Percentiles rank a stretch among this genome's conserved stretches.
Evolutionary conservation across 768 basidiomycete genomes (phyloP).

Genomic region (Hygrophoropsis aurantiaca): DNA sequence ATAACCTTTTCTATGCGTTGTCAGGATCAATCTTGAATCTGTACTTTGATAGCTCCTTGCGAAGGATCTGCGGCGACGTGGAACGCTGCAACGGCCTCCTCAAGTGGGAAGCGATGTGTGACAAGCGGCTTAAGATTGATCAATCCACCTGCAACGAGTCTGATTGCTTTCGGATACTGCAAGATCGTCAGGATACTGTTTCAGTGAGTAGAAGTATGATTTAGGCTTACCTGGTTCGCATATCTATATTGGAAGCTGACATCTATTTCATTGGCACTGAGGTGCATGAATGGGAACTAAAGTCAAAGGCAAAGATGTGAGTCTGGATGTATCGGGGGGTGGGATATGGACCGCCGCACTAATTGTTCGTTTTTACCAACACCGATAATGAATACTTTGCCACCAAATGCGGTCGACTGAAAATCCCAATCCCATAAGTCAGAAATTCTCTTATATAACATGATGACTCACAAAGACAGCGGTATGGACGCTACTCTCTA

Average conservation of each 20-base stretch:
- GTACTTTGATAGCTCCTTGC: slow-evolving; percentile 70
- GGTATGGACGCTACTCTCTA: slow-evolving; percentile 60
- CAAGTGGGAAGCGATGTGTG: slow-evolving; percentile 72
- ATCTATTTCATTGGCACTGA: slow-evolving; percentile 70
- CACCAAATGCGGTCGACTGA: slow-evolving; percentile 64
- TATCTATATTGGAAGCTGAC: slow-evolving; percentile 70
- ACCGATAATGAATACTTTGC: slow-evolving; percentile 70
- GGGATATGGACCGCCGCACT: slow-evolving; percentile 33
- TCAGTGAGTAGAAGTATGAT: not conserved
- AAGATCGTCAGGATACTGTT: not conserved
- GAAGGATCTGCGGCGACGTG: slow-evolving; percentile 68
- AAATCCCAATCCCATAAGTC: slow-evolving; percentile 4
- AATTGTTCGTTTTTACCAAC: slow-evolving; percentile 64
- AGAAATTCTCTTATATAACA: not conserved
- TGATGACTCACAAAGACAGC: slow-evolving; percentile 49
- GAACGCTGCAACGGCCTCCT: slow-evolving; percentile 77
- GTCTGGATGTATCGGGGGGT: not conserved
- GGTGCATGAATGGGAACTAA: slow-evolving; percentile 72
- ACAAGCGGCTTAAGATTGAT: slow-evolving; percentile 76
- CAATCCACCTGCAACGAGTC: slow-evolving; percentile 73
- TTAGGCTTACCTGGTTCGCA: slow-evolving; percentile 52
- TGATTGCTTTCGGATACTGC: slow-evolving; percentile 82
- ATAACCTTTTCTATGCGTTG: too few species aligned
- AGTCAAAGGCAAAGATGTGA: slow-evolving; percentile 1
- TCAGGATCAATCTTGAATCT: slow-evolving; percentile 49